A percentile compares a stretch with the other conserved stretches of the same genome.
Evolutionary conservation across 2,329 filamentous ascomycete species (phyloP).

Genomic region (Alternaria viburni): DNA sequence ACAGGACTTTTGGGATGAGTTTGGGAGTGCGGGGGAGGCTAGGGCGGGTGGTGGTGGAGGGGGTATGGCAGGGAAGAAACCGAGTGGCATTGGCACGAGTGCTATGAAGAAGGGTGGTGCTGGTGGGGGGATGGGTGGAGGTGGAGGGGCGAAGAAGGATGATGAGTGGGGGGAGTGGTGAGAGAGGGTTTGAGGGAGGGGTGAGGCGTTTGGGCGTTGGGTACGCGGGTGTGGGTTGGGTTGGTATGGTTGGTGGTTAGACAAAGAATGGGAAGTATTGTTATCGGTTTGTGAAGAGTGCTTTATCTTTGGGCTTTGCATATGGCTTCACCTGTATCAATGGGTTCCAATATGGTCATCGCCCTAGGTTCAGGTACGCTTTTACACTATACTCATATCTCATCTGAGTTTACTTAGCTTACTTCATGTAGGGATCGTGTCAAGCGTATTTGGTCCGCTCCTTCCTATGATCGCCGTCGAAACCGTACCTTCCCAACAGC

Average conservation of each 20-base stretch:
- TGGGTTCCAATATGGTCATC: too few relatives aligned
- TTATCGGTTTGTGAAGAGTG: not conserved
- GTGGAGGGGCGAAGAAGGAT: slow-evolving; percentile 57
- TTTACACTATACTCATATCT: not conserved
- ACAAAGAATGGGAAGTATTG: not conserved
- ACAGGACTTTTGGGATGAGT: slow-evolving; percentile 62
- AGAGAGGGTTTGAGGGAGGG: not conserved
- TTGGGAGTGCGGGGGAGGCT: slow-evolving; percentile 44
- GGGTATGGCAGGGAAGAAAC: slow-evolving; percentile 43
- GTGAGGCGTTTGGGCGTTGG: slow-evolving; percentile 8
- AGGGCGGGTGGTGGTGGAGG: slow-evolving; percentile 6
- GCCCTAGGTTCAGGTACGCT: not conserved
- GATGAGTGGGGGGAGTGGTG: slow-evolving; percentile 65
- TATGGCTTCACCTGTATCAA: not conserved
- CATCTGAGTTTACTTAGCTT: not conserved
- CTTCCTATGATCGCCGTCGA: not conserved
- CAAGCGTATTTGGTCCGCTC: not conserved
- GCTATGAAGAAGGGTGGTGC: slow-evolving; percentile 63
- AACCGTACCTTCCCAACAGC: too few relatives aligned
- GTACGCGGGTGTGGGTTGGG: not conserved
- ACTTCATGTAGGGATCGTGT: not conserved
- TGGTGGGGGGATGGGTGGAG: slow-evolving; percentile 9
- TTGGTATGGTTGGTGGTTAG: not conserved
- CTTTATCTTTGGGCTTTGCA: not conserved
- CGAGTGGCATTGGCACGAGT: slow-evolving; percentile 66